phyloP scores from a whole-genome alignment of 2,329 filamentous ascomycete species.

The Diaporthe ilicicola region DNA sequence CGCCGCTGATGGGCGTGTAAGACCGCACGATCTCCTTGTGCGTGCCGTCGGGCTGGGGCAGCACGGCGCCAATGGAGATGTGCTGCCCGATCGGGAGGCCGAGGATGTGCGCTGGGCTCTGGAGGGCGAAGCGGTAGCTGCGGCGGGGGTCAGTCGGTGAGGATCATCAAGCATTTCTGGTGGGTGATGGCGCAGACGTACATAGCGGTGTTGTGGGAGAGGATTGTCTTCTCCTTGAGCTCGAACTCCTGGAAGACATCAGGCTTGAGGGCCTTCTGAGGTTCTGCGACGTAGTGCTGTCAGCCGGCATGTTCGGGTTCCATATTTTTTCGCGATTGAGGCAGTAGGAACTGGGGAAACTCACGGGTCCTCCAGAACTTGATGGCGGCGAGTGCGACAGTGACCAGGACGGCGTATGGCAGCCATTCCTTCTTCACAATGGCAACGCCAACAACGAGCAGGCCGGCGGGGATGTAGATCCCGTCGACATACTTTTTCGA shows the following conservation, averaged over 20 bases:
- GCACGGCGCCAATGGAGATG: slow-evolving; percentile 89
- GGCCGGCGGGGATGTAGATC: slow-evolving; percentile 83
- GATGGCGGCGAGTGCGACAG: slow-evolving; percentile 71
- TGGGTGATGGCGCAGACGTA: slow-evolving; percentile 51
- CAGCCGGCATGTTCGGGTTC: not conserved
- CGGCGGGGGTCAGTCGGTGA: not conserved
- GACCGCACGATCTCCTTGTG: slow-evolving; percentile 88
- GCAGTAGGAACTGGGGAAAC: slow-evolving; percentile 44
- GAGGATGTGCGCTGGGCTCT: slow-evolving; percentile 79
- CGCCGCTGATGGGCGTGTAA: slow-evolving; percentile 91
- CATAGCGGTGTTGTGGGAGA: slow-evolving; percentile 99
- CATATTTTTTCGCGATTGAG: not conserved
- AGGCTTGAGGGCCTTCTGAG: slow-evolving; percentile 86
- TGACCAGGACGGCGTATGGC: slow-evolving; percentile 73
- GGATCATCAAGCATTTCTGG: not conserved
- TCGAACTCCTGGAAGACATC: slow-evolving; percentile 90
- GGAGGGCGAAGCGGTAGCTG: slow-evolving; percentile 92
- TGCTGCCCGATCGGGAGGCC: slow-evolving; percentile 98
- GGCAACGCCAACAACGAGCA: slow-evolving; percentile 78
- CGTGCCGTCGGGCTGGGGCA: slow-evolving; percentile 72
- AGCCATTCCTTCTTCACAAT: slow-evolving; percentile 83
- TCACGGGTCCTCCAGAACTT: slow-evolving; percentile 78
- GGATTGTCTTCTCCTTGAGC: slow-evolving; percentile 91
- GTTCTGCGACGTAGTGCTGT: slow-evolving; percentile 57
- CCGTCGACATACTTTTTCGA: slow-evolving; percentile 77